Conservation (phyloP, 176 grass and related monocot species). For the Oryza coarctata region DNA sequence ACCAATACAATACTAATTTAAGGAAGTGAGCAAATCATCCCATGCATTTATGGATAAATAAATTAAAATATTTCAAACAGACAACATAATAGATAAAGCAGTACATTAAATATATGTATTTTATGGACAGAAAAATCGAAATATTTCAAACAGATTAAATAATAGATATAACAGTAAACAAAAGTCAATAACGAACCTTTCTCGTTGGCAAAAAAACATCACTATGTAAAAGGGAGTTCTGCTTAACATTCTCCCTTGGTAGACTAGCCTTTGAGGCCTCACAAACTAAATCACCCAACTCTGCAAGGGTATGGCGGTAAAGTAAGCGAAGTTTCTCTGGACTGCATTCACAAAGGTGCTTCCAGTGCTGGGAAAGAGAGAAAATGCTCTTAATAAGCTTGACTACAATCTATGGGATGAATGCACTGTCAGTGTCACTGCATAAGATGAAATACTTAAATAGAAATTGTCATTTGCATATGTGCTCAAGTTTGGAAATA, state of each 20-base stretch:
- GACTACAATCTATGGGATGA: slow-evolving; percentile 3
- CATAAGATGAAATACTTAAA: slow-evolving; percentile 24
- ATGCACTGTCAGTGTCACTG: slow-evolving; percentile 2
- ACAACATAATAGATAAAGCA: not conserved
- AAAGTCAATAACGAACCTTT: slow-evolving; percentile 47
- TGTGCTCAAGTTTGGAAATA: not conserved
- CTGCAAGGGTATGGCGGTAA: slow-evolving; percentile 89
- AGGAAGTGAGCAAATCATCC: slow-evolving; percentile 1
- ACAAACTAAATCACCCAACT: slow-evolving; percentile 70
- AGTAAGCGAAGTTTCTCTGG: slow-evolving; percentile 69
- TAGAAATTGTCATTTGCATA: not conserved
- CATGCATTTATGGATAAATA: not conserved
- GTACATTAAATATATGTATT: too few species aligned
- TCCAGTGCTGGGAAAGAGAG: slow-evolving; percentile 76
- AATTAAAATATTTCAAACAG: slow-evolving; percentile 8
- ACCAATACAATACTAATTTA: not conserved
- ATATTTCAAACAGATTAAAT: not conserved
- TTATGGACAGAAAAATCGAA: slow-evolving; percentile 19
- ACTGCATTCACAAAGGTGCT: slow-evolving; percentile 89
- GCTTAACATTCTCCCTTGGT: slow-evolving; percentile 24
- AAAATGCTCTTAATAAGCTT: slow-evolving; percentile 28
- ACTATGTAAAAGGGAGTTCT: slow-evolving; percentile 23
- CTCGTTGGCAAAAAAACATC: slow-evolving; percentile 37
- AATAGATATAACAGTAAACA: not conserved
- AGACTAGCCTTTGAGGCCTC: slow-evolving; percentile 27